Evolutionary conservation across 1,284 basidiomycete species (phyloP).

Genomic region (Ceratorhiza oryzae-sativae): DNA sequence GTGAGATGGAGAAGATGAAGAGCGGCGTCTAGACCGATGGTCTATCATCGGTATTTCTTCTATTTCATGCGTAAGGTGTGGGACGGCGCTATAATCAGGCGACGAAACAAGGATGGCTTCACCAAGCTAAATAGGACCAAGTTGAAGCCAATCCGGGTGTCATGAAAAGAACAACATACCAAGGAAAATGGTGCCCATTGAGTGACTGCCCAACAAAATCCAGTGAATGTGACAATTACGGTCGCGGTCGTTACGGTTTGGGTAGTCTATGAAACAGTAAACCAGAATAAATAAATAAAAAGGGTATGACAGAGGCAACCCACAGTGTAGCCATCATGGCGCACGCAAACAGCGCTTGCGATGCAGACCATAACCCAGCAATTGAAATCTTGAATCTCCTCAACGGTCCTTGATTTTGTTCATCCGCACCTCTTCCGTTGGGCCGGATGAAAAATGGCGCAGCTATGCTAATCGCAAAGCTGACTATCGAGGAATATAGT

Average conservation of each 20-base stretch:
- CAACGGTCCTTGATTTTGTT: conserved; percentile 40
- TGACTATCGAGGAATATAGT: conserved; percentile 57
- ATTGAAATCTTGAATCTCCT: conserved; percentile 40
- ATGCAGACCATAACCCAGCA: conserved; percentile 41
- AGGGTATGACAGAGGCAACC: conserved; percentile 38
- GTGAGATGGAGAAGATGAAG: conserved; percentile 13
- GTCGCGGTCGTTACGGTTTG: conserved; percentile 53
- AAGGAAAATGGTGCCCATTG: conserved; percentile 57
- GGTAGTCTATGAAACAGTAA: conserved; percentile 48
- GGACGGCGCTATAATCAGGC: conserved; percentile 31
- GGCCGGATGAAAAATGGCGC: conserved; percentile 55
- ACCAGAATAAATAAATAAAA: neutral
- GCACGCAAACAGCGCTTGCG: conserved; percentile 49
- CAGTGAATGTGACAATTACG: conserved; percentile 54
- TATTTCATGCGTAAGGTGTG: conserved; percentile 5
- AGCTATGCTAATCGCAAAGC: conserved; percentile 54
- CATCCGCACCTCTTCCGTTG: neutral
- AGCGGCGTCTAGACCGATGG: conserved; percentile 22
- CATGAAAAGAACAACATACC: conserved; percentile 45
- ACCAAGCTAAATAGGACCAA: conserved; percentile 34
- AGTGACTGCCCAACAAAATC: conserved; percentile 57
- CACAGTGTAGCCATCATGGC: conserved; percentile 54
- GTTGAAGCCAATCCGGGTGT: neutral
- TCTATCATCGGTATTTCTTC: conserved; percentile 40
- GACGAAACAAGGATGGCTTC: conserved; percentile 41